Base-by-base conservation (phyloP, 192 early-diverging fungal genomes). In the Rhizoclosmatium sp. region DNA sequence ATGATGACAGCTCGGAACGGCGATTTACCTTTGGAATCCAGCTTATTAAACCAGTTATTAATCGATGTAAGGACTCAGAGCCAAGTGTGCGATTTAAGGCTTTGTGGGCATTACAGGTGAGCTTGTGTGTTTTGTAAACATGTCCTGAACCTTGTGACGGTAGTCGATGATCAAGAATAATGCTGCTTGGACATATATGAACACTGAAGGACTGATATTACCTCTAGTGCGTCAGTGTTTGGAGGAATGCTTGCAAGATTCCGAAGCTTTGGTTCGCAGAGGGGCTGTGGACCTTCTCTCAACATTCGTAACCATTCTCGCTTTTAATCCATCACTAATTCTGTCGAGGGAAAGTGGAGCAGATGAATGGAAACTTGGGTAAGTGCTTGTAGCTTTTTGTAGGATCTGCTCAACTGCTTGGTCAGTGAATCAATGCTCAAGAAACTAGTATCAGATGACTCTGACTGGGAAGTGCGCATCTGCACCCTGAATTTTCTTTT, bases 391-490 rank as follows among this genome's bases (percentile, higher is more conserved):
- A 31, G 31, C 31, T 31, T 31, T 31, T 31, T 31, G 31, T 31
- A 31, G 31, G 31, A 31, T 31, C 31, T 31, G 31, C 31, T 31
- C 31, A 31, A 31, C 31, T 31, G 31, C 31, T 31, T 31, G 31
- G 31, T 19, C 16, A 71, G 70, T 21, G 2, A 23, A 19, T 2
- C 7, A 5, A 71, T 9, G 47, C 41, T 71, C 2, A 51, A 71
- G n/a, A 14, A 12, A 16, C 21, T 71, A 47, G 4, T 75, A 7
- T 42, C n/a, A 10, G 44, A 64, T 41, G 73, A 75, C 39, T 19
- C 73, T 21, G 60, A 75, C 46, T 75, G 40, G 73, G 73, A 75
- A 71, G 70, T 71, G 47, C 47, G 70, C 10, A 23, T 56, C n/a
- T 49, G 51, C 16, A 47, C 42, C 9, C 39, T 71, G 39, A 16